Evolutionary conservation across 1,284 basidiomycete genomes (phyloP).

Genomic region (Trichosporon inkin): DNA sequence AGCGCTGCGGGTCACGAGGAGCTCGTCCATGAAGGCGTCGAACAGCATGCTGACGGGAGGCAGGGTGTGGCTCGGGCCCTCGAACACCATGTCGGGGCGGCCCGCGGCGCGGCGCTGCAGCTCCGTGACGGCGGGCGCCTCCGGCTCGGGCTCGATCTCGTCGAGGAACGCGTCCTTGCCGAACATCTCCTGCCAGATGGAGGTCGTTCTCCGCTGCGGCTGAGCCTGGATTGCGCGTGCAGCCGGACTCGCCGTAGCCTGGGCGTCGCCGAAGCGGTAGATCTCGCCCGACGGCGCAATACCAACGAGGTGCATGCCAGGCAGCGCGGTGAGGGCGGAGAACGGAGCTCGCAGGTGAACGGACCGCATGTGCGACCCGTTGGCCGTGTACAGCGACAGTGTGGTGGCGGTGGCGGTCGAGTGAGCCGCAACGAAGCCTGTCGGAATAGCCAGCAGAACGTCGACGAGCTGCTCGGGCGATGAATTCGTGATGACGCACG

Average conservation of each 20-base stretch:
- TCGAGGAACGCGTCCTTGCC: conserved; percentile 49
- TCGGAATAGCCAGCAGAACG: conserved; percentile 60
- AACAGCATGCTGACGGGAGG: conserved; percentile 73
- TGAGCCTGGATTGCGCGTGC: conserved; percentile 10
- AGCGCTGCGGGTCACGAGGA: conserved; percentile 52
- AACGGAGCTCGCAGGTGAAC: conserved; percentile 14
- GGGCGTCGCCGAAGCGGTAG: conserved; percentile 39
- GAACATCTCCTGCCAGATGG: conserved; percentile 53
- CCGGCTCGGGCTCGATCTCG: conserved; percentile 21
- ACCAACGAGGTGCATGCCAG: conserved; percentile 32
- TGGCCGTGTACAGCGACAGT: conserved; percentile 55
- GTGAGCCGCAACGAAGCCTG: conserved; percentile 51
- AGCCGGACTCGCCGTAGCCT: conserved; percentile 16
- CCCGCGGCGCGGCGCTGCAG: conserved; percentile 30
- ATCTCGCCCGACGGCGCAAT: conserved; percentile 39
- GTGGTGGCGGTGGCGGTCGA: conserved; percentile 37
- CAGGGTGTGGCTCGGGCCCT: conserved; percentile 71
- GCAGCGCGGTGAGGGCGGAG: conserved; percentile 18
- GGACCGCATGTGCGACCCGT: conserved; percentile 12
- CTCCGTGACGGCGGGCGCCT: conserved; percentile 25
- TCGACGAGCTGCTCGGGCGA: conserved; percentile 54
- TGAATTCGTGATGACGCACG: conserved; percentile 51
- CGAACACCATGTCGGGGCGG: conserved; percentile 56
- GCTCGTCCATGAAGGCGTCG: conserved; percentile 64
- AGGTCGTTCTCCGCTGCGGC: conserved; percentile 18